Conservation (phyloP, 2,329 filamentous ascomycete species). For the Apiospora marii region DNA sequence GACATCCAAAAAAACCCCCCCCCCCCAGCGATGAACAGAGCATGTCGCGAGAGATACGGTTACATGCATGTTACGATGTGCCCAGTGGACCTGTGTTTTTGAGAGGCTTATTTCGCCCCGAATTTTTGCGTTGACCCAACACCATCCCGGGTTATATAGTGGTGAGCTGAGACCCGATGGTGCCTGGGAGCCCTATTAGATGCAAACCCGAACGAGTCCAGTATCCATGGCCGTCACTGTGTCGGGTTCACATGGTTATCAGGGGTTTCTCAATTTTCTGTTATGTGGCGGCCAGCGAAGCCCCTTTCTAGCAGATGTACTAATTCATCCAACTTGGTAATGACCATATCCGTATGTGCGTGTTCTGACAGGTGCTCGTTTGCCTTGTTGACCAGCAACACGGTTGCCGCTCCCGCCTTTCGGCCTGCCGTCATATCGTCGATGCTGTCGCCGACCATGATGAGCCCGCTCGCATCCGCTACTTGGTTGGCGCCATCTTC, state of each 20-base stretch:
- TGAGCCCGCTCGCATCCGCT: constrained; percentile 59
- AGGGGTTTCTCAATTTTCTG: not conserved
- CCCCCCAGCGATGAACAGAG: not conserved
- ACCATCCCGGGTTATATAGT: not conserved
- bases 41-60: not conserved
- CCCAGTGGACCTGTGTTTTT: not conserved
- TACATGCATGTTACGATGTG: not conserved
- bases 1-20: constrained; percentile 1
- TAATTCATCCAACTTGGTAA: constrained; percentile 77
- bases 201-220: not conserved
- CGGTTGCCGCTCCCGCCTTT: constrained; percentile 84
- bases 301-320: constrained; percentile 78
- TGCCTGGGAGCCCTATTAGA: not conserved
- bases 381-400: constrained; percentile 86
- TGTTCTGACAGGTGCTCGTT: constrained; percentile 75
- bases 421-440: constrained; percentile 93
- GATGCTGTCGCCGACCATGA: constrained; percentile 80
- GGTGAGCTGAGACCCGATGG: not conserved
- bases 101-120: not conserved
- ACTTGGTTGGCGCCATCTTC: constrained; percentile 39
- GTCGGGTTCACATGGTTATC: not conserved
- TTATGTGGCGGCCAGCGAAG: constrained; percentile 62
- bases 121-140: not conserved
- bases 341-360: constrained; percentile 78
- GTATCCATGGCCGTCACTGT: not conserved